Base-by-base conservation (phyloP, 2,329 filamentous ascomycete genomes). In the Thermomyces lanuginosus region DNA sequence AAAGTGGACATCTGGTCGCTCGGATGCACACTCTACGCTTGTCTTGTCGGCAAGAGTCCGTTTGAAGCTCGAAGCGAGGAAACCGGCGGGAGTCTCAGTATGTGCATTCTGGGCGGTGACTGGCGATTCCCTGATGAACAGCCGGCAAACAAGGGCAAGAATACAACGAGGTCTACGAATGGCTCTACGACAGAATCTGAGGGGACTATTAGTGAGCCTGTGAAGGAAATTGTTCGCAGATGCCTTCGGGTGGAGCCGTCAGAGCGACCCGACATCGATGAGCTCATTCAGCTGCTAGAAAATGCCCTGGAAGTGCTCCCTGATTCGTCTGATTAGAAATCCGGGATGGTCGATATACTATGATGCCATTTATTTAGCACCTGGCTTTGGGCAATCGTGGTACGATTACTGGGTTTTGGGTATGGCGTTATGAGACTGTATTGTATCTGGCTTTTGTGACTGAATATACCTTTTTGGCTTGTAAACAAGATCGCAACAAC, bases 1-100 rank as follows among this genome's bases (percentile, higher is more conserved):
- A 93, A 93, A 50, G 82, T 92, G 21, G 89, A 98, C 53, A 92
- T 98, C 38, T 98, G 89, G 89, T 92, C 81, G 9, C 60, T 98
- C 12, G 89, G 89, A 27, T 95, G 89, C 61, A 95, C 89, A n/a
- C 64, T 98, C 22, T 98, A 92, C 55, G 89, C 89, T 19, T 95
- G 89, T 46, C 66, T 98, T 6, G 82, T 95, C 15, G 89, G 89
- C 38, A 95, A 98, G 55, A 91, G 80, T 8, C 89, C 89, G 2
- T 98, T 98, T 44, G 89, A 98, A 61, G 80, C 84, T 49, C 76
- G 89, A 34, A 86, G 76, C 38, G 89, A 98, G 51, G 86, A 98
- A 60, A 95, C 89, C 0, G 89, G 89, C 37, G 89, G 89, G 22
- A 89, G 78, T 38, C 60, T 98, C 37, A 91, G 79, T 40, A 78